phyloP scores from a whole-genome alignment of 1,139 yeast species.

The Kluyveromyces sp. region DNA sequence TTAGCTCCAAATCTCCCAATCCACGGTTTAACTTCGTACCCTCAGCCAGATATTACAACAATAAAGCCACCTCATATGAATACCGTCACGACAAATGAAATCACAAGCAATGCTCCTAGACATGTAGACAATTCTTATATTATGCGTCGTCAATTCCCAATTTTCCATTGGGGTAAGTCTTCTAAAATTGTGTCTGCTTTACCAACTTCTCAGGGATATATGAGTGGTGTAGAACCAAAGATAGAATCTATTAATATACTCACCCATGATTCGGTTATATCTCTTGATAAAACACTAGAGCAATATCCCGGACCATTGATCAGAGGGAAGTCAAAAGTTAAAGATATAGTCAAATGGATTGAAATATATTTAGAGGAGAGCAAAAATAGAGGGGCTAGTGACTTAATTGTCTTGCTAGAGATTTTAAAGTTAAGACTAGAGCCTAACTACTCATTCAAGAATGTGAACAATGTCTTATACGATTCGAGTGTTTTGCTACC shows the following conservation, averaged over 20 bases:
- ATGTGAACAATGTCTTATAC: constrained; percentile 24
- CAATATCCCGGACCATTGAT: constrained; percentile 32
- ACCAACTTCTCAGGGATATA: constrained; percentile 30
- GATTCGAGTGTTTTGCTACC: constrained; percentile 21
- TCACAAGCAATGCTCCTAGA: background rate
- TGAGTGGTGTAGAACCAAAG: constrained; percentile 11
- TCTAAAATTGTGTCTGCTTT: constrained; percentile 39
- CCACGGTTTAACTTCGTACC: too few species aligned
- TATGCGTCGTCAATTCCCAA: constrained; percentile 58
- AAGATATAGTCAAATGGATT: constrained; percentile 27
- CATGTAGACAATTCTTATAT: constrained; percentile 24
- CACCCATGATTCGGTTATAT: constrained; percentile 29
- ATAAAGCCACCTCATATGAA: background rate
- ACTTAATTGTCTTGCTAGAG: constrained; percentile 15
- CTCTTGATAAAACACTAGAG: constrained; percentile 22
- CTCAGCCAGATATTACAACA: background rate
- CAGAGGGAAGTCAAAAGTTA: constrained; percentile 20
- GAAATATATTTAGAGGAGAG: constrained; percentile 10
- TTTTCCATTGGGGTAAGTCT: constrained; percentile 62
- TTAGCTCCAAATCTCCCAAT: background rate
- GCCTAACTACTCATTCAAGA: constrained; percentile 15
- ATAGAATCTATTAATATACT: constrained; percentile 30
- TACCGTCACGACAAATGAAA: background rate
- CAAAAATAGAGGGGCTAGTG: constrained; percentile 8
- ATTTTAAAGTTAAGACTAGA: constrained; percentile 19